Conservation (phyloP, 2,329 filamentous ascomycete species). For the Verruconis gallopava region DNA sequence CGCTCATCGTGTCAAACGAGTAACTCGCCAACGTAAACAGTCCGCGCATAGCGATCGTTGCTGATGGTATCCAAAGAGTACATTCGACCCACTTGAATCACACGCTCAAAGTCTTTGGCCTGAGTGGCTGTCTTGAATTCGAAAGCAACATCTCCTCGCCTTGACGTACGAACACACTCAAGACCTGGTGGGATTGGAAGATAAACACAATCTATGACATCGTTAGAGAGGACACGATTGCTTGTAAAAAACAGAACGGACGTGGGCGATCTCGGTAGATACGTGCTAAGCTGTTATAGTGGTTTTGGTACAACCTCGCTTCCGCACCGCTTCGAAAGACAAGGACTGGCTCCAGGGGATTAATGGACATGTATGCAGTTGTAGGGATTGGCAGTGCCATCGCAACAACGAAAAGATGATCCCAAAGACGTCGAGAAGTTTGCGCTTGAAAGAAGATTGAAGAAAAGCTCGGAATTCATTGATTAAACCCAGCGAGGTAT, state of each 20-base stretch:
- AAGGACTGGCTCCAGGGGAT: background rate
- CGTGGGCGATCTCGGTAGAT: background rate
- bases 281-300: background rate
- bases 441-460: too few species aligned
- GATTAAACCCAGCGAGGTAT: too few species aligned
- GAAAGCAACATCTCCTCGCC: conserved; percentile 1
- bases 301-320: background rate
- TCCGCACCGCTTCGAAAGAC: background rate
- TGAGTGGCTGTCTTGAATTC: background rate
- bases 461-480: too few species aligned
- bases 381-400: background rate
- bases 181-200: background rate
- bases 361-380: background rate
- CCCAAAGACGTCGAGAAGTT: too few species aligned
- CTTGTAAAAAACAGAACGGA: background rate
- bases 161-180: background rate
- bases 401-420: too few species aligned
- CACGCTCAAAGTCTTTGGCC: background rate
- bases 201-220: background rate
- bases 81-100: background rate
- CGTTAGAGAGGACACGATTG: background rate
- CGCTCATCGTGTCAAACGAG: too few species aligned
- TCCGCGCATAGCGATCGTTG: background rate
- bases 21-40: background rate
- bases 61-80: background rate